Evolutionary conservation across 1,139 yeast genomes (phyloP), one percentile per base, ranked within the genome.

Genomic region (Eremothecium sinecaudum): DNA sequence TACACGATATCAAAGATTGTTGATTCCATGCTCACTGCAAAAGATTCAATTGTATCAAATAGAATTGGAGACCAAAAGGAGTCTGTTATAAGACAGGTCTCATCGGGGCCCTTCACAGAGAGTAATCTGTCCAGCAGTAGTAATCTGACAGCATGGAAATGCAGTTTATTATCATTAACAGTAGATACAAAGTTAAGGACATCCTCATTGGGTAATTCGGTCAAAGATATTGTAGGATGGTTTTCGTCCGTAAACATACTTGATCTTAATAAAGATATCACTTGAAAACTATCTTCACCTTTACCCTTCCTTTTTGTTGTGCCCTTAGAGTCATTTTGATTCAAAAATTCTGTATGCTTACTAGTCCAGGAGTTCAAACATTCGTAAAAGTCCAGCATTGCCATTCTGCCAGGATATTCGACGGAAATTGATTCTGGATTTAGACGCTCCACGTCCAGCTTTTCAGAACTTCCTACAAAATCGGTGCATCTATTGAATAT

Each of bases 111-210:
- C 4, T 42, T 28, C 4, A 38, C 24, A 5, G 61, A 50, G 8
- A 74, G 50, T 1, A 76, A 44, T 16, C 53, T 46, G n/a, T 59
- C 45, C 4, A 80, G 44, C 3, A 81, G 53, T 2, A 44, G 34
- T 5, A 64, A 47, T 38, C 82, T 65, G 0, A 71, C 56, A 33
- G 72, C 73, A 29, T 64, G 66, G 23, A 67, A 63, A 47, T 74
- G 77, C 18, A 56, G 50, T 4, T 48, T 45, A 1, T 58, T 40
- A 1, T 38, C 36, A 35, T 66, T 65, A 7, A 70, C 39, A 0
- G 41, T 35, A 1, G 48, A 31, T 9, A 73, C 43, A 31, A 68
- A 59, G 2, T 48, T 53, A 1, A 53, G 50, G 14, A 59, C 50
- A 2, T 50, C 51, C 20, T 56, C 60, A 18, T 53, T 43, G 1